phyloP scores from a whole-genome alignment of 768 basidiomycete genomes.

The Leucosporidium yakuticum region DNA sequence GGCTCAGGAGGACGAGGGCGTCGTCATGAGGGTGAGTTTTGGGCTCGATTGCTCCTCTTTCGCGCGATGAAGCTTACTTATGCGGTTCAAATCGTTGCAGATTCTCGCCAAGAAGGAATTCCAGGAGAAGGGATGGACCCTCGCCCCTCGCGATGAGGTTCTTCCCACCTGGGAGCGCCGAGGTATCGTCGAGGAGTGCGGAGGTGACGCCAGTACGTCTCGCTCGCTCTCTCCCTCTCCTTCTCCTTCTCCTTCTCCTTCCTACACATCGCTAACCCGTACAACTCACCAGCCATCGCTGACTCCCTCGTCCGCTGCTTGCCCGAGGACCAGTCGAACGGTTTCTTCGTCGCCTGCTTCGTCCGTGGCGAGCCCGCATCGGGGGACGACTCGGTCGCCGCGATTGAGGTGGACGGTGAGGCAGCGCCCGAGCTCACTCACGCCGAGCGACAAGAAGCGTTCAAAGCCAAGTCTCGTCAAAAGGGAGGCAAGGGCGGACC shows the following conservation, averaged over 20 bases:
- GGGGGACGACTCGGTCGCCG: neutral
- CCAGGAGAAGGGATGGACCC: conserved; percentile 53
- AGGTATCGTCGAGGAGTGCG: conserved; percentile 64
- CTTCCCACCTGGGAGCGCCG: conserved; percentile 77
- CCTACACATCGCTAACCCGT: neutral
- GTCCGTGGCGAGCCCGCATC: conserved; percentile 42
- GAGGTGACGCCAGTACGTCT: conserved; percentile 40
- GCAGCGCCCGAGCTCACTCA: neutral
- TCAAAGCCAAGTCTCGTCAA: conserved; percentile 13
- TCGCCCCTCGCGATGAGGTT: conserved; percentile 63
- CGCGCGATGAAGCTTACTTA: too few species aligned
- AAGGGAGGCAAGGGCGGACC: conserved; percentile 8
- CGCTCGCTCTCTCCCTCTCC: neutral
- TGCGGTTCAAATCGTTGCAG: too few species aligned
- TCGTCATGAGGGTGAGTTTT: conserved; percentile 52
- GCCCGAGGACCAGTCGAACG: conserved; percentile 77
- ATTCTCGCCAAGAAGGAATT: conserved; percentile 71
- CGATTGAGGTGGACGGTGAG: neutral
- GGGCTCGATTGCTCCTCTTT: neutral
- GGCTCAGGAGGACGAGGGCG: conserved; percentile 84
- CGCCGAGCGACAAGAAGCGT: conserved; percentile 2
- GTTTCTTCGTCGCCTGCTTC: conserved; percentile 97
- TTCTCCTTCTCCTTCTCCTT: neutral
- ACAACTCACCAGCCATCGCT: conserved; percentile 50
- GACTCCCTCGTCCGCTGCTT: conserved; percentile 45